These are phyloP conservation scores for Colletotrichum sidae DNA, from an alignment of 2,329 filamentous ascomycete species.

Conservation along the genomic window DNA sequence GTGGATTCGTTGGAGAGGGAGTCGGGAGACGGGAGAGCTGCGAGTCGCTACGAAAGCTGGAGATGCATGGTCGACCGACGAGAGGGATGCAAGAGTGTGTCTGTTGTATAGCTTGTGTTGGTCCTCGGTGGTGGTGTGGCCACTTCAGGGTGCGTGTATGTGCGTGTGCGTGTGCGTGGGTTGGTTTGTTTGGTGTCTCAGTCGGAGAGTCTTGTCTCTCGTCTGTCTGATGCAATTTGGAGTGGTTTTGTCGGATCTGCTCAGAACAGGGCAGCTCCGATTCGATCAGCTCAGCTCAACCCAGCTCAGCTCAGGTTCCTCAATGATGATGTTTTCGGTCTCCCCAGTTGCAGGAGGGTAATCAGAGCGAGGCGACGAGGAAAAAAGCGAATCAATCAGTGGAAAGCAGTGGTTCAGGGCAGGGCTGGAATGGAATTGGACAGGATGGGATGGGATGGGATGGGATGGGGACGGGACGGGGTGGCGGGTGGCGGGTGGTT, in stretches of 20 bases:
- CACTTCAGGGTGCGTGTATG: not conserved
- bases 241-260: not conserved
- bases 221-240: too few relatives aligned
- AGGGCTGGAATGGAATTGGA: not conserved
- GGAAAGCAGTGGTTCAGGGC: not conserved
- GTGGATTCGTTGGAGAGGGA: conserved; percentile 12
- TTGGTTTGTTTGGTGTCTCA: conserved; percentile 28
- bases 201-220: conserved; percentile 22
- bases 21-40: conserved; percentile 5
- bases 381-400: not conserved
- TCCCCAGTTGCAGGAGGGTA: not conserved
- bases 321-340: not conserved
- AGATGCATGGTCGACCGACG: conserved; percentile 29
- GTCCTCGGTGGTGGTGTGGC: conserved; percentile 8
- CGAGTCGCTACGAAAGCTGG: conserved; percentile 27
- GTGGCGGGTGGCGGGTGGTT: conserved; percentile 20
- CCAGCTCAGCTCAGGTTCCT: too few relatives aligned
- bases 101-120: not conserved
- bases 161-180: conserved; percentile 10
- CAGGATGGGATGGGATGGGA: not conserved
- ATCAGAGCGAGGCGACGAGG: not conserved
- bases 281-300: too few relatives aligned
- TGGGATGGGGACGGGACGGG: not conserved
- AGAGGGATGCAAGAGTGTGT: conserved; percentile 3
- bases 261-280: not conserved